Conservation (phyloP, 805 yeast species). For the Kodamaea kaohsiungensis region DNA sequence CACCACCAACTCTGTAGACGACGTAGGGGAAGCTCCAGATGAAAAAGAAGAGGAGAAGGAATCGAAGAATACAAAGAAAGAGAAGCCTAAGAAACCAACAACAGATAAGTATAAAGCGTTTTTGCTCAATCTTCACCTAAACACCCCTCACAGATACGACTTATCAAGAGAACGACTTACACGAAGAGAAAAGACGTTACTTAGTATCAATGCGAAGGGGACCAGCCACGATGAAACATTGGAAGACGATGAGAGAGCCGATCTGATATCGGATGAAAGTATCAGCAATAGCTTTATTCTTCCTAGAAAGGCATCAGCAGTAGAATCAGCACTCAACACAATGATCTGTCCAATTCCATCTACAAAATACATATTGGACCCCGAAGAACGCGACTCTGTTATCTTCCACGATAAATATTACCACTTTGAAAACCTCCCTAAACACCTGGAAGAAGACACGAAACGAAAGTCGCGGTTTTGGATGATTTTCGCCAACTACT, state of each 20-base stretch:
- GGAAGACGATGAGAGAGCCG: conserved; percentile 10
- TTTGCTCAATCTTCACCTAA: conserved; percentile 2
- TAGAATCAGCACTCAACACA: conserved; percentile 43
- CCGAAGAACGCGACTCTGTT: conserved; percentile 34
- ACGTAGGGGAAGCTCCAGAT: conserved; percentile 10
- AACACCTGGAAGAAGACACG: conserved; percentile 18
- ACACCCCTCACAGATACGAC: conserved; percentile 1
- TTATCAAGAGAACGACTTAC: conserved; percentile 8
- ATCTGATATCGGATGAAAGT: conserved; percentile 1
- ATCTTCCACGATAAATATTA: conserved; percentile 46
- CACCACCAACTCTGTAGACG: background rate
- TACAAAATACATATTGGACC: conserved; percentile 30
- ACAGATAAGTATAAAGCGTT: conserved; percentile 3
- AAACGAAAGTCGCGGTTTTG: conserved; percentile 7
- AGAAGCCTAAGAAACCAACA: background rate
- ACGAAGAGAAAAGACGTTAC: conserved; percentile 19
- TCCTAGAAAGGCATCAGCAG: conserved; percentile 46
- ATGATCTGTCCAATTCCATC: conserved; percentile 43
- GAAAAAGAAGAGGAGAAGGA: background rate
- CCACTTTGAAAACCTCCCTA: conserved; percentile 33
- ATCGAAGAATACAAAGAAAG: background rate
- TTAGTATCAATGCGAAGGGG: conserved; percentile 5
- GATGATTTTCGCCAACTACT: conserved; percentile 24
- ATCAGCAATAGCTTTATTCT: conserved; percentile 28
- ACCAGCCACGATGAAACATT: conserved; percentile 5